These are phyloP conservation scores for Beauveria rudraprayagi DNA, from an alignment of 2,329 filamentous ascomycete species.

Conservation along the genomic window DNA sequence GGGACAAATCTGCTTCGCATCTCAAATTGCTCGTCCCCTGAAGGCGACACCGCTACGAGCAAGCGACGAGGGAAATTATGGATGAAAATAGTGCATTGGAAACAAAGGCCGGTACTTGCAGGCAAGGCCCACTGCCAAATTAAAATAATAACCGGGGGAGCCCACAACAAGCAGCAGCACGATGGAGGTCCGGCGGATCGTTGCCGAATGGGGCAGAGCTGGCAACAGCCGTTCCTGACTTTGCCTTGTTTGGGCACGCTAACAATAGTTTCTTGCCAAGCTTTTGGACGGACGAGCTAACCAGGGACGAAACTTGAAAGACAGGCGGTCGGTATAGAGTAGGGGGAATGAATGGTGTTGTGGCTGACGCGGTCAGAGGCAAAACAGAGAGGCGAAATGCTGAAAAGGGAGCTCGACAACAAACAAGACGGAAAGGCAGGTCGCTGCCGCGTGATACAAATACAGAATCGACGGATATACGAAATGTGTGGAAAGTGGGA, in stretches of 20 bases:
- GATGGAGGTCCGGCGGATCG: slow-evolving; percentile 4
- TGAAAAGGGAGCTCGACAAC: not conserved
- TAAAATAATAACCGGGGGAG: slow-evolving; percentile 1
- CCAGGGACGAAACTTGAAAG: not conserved
- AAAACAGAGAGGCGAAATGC: not conserved
- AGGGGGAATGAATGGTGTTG: not conserved
- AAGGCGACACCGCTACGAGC: not conserved
- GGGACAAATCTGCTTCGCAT: not conserved
- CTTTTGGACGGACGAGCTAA: not conserved
- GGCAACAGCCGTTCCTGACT: slow-evolving; percentile 11
- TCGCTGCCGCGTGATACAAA: not conserved
- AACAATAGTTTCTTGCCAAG: not conserved
- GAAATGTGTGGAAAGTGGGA: not conserved
- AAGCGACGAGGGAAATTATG: not conserved
- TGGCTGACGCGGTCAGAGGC: not conserved
- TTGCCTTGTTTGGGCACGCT: slow-evolving; percentile 1
- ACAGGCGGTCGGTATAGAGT: not conserved
- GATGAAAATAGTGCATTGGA: not conserved
- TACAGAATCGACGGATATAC: not conserved
- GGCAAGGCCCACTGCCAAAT: not conserved
- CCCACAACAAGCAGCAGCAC: not conserved
- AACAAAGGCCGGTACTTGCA: not conserved
- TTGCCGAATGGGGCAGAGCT: slow-evolving; percentile 6
- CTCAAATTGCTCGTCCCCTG: not conserved
- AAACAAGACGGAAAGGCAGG: not conserved